Percentiles rank a stretch among this genome's conserved stretches.
These are phyloP conservation scores for Trametes cingulata DNA, from an alignment of 768 basidiomycete genomes.

Conservation along the genomic window DNA sequence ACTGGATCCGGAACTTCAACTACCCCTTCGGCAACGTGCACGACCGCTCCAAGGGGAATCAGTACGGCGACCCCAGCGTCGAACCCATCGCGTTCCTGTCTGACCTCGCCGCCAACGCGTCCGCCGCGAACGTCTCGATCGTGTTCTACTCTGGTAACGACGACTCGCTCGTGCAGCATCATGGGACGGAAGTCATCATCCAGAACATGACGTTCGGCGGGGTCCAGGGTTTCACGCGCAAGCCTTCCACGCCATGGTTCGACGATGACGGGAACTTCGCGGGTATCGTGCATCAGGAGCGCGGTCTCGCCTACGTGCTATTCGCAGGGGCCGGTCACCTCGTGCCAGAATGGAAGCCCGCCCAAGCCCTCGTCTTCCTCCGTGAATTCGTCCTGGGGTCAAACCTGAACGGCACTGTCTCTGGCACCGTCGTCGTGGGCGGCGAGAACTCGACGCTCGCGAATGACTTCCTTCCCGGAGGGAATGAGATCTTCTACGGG, in stretches of 20 bases:
- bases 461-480: constrained; percentile 50
- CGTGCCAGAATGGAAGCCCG: constrained; percentile 38
- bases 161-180: constrained; percentile 63
- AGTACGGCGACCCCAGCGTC: constrained; percentile 22
- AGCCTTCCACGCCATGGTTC: constrained; percentile 68
- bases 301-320: constrained; percentile 50
- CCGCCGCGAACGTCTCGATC: constrained; percentile 49
- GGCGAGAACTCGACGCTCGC: constrained; percentile 53
- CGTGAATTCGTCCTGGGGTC: constrained; percentile 69
- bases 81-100: constrained; percentile 60
- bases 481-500: constrained; percentile 57
- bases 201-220: constrained; percentile 82
- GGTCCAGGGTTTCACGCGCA: constrained; percentile 70
- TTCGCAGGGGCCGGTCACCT: constrained; percentile 43
- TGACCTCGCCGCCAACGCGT: constrained; percentile 65
- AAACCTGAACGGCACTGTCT: constrained; percentile 60
- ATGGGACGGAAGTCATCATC: constrained; percentile 48
- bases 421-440: constrained; percentile 41
- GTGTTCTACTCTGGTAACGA: constrained; percentile 70
- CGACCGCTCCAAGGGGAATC: constrained; percentile 17
- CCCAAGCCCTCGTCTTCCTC: constrained; percentile 60
- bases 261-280: constrained; percentile 59
- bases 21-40: constrained; percentile 39
- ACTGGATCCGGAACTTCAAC: constrained; percentile 40
- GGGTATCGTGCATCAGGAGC: constrained; percentile 75